These are phyloP conservation scores for Raffaelea deltoideospora DNA, from an alignment of 2,329 filamentous ascomycete species.

Conservation along the genomic window DNA sequence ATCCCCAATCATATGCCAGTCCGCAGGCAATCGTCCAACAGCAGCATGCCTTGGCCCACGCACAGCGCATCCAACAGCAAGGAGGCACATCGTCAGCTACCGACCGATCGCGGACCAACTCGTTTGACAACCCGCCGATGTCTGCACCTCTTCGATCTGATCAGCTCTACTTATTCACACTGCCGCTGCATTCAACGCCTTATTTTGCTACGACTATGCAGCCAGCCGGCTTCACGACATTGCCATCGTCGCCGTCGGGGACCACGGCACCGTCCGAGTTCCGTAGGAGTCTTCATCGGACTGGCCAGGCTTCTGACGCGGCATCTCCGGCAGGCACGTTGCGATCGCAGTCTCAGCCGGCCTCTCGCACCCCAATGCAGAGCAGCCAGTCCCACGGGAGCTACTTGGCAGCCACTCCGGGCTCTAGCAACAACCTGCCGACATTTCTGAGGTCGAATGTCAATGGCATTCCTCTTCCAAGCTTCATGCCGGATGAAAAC, in stretches of 20 bases:
- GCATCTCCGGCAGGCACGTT: conserved; percentile 35
- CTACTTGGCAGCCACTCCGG: conserved; percentile 2
- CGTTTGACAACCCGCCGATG: conserved; percentile 45
- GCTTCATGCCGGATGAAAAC: conserved; percentile 38
- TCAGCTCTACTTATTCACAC: conserved; percentile 35
- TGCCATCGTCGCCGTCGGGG: conserved; percentile 40
- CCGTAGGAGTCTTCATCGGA: conserved; percentile 41
- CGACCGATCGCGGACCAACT: conserved; percentile 44
- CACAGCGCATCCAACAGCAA: conserved; percentile 26
- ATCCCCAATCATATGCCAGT: conserved; percentile 32
- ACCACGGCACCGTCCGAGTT: conserved; percentile 30
- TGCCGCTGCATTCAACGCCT: conserved; percentile 21
- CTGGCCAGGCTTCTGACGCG: conserved; percentile 32
- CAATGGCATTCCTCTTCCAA: conserved; percentile 37
- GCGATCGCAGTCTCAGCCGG: conserved; percentile 53
- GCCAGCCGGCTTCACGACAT: conserved; percentile 28
- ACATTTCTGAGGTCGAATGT: conserved; percentile 22
- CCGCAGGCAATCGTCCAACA: conserved; percentile 28
- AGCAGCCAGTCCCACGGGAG: conserved; percentile 14
- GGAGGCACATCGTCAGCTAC: conserved; percentile 18
- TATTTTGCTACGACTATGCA: conserved; percentile 24
- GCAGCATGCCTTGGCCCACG: conserved; percentile 24
- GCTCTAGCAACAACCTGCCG: conserved; percentile 18
- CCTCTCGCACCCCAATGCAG: conserved; percentile 27
- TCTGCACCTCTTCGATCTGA: conserved; percentile 43